phyloP scores from a whole-genome alignment of 2,329 filamentous ascomycete genomes.

The Fusarium ramigenum region DNA sequence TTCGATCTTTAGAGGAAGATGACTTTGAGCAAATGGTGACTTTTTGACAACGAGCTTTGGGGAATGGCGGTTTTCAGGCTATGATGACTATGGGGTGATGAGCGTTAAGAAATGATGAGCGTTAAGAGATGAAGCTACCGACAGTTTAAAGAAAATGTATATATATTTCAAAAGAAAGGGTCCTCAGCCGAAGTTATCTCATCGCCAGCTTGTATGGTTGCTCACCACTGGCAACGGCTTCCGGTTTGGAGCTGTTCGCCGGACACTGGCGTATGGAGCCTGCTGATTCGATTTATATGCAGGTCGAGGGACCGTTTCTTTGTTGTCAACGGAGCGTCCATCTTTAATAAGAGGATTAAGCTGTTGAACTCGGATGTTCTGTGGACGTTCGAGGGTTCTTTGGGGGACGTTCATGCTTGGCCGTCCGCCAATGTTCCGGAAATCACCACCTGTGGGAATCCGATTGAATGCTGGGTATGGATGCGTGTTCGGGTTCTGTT shows the following conservation, averaged over 20 bases:
- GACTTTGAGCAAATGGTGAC: neutral
- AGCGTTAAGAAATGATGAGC: neutral
- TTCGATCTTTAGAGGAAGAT: accelerated
- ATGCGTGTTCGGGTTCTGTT: too few species aligned
- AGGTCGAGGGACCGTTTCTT: neutral
- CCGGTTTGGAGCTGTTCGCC: neutral
- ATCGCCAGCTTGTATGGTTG: neutral
- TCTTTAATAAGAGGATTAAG: neutral
- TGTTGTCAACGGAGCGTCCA: neutral
- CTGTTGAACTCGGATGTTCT: neutral
- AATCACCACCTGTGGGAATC: too few species aligned
- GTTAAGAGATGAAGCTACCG: neutral
- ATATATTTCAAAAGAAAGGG: neutral
- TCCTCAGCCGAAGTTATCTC: neutral
- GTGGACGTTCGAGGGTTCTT: too few species aligned
- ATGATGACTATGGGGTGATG: neutral
- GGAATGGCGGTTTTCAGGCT: neutral
- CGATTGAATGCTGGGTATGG: too few species aligned
- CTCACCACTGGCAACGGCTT: neutral
- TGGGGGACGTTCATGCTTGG: too few species aligned
- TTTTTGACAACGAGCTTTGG: neutral
- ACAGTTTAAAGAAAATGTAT: neutral
- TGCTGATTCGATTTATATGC: neutral
- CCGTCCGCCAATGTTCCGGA: too few species aligned
- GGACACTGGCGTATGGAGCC: neutral